Conservation (phyloP, 768 basidiomycete species). For the Crassisporium funariophilum region DNA sequence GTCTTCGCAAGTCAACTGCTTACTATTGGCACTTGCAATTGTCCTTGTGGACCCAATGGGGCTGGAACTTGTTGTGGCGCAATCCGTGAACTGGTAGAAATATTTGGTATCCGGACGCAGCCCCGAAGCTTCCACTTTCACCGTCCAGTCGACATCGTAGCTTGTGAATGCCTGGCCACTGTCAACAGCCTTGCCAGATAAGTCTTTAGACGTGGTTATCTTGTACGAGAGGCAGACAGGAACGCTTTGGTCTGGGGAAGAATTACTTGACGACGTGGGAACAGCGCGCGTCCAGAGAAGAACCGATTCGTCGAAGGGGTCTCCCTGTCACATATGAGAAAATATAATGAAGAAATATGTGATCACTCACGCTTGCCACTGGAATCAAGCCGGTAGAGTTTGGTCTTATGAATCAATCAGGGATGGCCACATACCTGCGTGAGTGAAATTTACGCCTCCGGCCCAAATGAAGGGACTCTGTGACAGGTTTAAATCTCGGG, state of each 20-base stretch:
- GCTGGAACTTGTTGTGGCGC: slow-evolving; percentile 46
- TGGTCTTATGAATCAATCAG: neutral
- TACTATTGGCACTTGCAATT: slow-evolving; percentile 47
- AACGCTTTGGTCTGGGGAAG: slow-evolving; percentile 48
- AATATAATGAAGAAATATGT: neutral
- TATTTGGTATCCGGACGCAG: slow-evolving; percentile 55
- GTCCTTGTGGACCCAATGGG: slow-evolving; percentile 56
- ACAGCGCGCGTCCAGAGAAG: slow-evolving; percentile 61
- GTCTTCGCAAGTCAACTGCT: slow-evolving; percentile 15
- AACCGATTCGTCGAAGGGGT: slow-evolving; percentile 55
- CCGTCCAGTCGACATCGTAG: slow-evolving; percentile 61
- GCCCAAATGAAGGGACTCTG: slow-evolving; percentile 49
- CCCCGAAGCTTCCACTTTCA: slow-evolving; percentile 58
- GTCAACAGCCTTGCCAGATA: slow-evolving; percentile 38
- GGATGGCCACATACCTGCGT: slow-evolving; percentile 34
- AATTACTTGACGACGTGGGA: slow-evolving; percentile 31
- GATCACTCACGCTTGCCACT: slow-evolving; percentile 51
- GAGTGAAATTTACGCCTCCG: slow-evolving; percentile 54
- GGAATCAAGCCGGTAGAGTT: neutral
- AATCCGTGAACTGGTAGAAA: slow-evolving; percentile 58
- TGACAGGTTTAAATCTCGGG: neutral
- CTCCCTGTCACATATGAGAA: slow-evolving; percentile 44
- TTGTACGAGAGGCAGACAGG: slow-evolving; percentile 53
- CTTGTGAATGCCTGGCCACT: slow-evolving; percentile 54
- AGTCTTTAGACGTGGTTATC: slow-evolving; percentile 37